Evolutionary conservation across 2,329 filamentous ascomycete genomes (phyloP).

Genomic region (Fusarium concolor): DNA sequence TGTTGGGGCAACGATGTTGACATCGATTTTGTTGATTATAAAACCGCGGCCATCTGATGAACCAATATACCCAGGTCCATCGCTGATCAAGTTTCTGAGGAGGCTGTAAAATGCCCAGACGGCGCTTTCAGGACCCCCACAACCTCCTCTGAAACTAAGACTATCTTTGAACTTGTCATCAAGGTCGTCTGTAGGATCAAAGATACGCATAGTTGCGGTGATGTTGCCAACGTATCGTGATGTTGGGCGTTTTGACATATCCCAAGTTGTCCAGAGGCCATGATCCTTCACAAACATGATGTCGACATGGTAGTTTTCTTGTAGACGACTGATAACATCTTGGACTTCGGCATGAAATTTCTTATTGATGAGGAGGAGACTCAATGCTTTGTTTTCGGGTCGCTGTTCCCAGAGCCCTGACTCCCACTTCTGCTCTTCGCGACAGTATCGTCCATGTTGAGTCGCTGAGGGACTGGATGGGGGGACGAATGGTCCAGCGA

Average conservation of each 20-base stretch:
- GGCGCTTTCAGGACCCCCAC: not conserved
- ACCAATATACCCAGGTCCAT: not conserved
- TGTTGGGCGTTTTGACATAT: not conserved
- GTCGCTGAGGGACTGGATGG: not conserved
- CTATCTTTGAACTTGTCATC: not conserved
- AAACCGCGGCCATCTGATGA: rapidly evolving
- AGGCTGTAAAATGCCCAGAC: conserved; percentile 4
- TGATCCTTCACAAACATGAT: conserved; percentile 21
- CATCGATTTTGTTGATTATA: conserved; percentile 2
- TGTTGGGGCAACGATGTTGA: conserved; percentile 10
- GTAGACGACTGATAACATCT: not conserved
- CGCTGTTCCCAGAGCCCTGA: not conserved
- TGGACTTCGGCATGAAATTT: not conserved
- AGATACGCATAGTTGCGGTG: conserved; percentile 10
- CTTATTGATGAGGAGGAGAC: conserved; percentile 9
- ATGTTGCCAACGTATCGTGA: conserved; percentile 12
- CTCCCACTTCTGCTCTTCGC: too few species aligned
- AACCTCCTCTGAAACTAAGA: not conserved
- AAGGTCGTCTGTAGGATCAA: conserved; percentile 10
- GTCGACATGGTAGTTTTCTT: conserved; percentile 12
- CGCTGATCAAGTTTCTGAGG: not conserved
- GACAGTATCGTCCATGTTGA: not conserved
- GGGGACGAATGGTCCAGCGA: not conserved
- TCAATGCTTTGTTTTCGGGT: not conserved
- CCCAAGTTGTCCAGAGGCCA: conserved; percentile 19